phyloP scores from a whole-genome alignment of 805 yeast species.

The Lachancea cidri region DNA sequence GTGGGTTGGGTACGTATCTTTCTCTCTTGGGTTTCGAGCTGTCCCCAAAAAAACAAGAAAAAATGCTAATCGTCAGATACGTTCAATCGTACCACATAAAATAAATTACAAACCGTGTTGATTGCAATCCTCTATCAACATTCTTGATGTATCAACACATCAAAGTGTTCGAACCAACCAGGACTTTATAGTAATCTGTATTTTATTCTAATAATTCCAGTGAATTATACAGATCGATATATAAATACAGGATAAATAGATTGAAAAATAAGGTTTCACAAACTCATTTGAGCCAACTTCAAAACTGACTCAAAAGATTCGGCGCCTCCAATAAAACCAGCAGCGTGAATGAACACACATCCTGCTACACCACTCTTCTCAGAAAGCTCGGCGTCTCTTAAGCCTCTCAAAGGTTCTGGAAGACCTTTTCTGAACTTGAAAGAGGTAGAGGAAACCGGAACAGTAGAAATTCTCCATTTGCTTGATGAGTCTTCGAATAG shows the following conservation, averaged over 20 bases:
- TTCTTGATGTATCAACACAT: not conserved
- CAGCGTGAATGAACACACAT: conserved; percentile 89
- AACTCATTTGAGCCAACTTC: conserved; percentile 55
- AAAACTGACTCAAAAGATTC: conserved; percentile 72
- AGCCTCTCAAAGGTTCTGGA: conserved; percentile 93
- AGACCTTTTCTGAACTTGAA: conserved; percentile 83
- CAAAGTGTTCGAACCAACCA: too few relatives aligned
- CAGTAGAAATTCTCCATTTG: conserved; percentile 87
- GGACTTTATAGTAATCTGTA: too few relatives aligned
- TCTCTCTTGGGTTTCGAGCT: not conserved
- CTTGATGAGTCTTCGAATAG: conserved; percentile 69
- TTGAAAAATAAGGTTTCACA: conserved; percentile 13
- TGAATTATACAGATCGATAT: not conserved
- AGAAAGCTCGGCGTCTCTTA: conserved; percentile 80
- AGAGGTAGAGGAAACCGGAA: conserved; percentile 70
- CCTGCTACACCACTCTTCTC: conserved; percentile 74
- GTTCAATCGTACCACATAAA: not conserved
- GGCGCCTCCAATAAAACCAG: conserved; percentile 97
- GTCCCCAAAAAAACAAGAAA: not conserved
- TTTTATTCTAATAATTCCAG: too few relatives aligned
- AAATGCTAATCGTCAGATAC: not conserved
- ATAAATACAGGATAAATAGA: not conserved
- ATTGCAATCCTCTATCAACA: not conserved
- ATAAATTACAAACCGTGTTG: not conserved
- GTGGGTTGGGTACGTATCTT: not conserved